Conservation (phyloP, 148 eudicot genomes). For the Persicaria maculosa region DNA sequence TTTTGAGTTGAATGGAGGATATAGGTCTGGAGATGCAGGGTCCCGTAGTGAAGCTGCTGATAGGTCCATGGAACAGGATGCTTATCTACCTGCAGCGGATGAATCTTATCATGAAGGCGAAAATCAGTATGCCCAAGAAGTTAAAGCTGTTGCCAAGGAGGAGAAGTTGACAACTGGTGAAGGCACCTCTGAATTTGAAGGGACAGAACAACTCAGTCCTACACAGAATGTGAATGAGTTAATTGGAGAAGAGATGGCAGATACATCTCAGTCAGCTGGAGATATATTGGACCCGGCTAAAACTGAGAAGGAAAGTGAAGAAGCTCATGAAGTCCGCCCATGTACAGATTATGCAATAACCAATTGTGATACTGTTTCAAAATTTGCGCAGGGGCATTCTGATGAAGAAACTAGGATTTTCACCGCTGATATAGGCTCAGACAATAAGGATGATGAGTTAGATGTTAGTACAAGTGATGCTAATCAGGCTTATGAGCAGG, state of each 20-base stretch:
- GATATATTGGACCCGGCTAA: constrained; percentile 25
- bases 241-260: constrained; percentile 24
- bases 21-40: not conserved
- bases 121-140: not conserved
- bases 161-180: constrained; percentile 7
- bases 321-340: constrained; percentile 12
- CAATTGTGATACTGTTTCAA: constrained; percentile 21
- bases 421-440: constrained; percentile 22
- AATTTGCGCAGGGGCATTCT: constrained; percentile 21
- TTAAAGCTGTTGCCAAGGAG: not conserved
- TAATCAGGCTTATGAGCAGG: constrained; percentile 2
- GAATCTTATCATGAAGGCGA: not conserved
- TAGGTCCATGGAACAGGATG: not conserved
- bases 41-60: not conserved
- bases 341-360: constrained; percentile 15
- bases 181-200: constrained; percentile 24
- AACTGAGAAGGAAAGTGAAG: constrained; percentile 17
- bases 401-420: constrained; percentile 24
- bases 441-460: constrained; percentile 17
- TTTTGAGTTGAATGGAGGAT: not conserved
- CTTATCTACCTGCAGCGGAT: constrained; percentile 4
- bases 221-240: constrained; percentile 15
- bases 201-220: constrained; percentile 16
- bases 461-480: not conserved
- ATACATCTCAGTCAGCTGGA: constrained; percentile 21